Evolutionary conservation across 768 basidiomycete species (phyloP), one percentile per base, ranked within the genome.

Genomic region (Mycena metata): DNA sequence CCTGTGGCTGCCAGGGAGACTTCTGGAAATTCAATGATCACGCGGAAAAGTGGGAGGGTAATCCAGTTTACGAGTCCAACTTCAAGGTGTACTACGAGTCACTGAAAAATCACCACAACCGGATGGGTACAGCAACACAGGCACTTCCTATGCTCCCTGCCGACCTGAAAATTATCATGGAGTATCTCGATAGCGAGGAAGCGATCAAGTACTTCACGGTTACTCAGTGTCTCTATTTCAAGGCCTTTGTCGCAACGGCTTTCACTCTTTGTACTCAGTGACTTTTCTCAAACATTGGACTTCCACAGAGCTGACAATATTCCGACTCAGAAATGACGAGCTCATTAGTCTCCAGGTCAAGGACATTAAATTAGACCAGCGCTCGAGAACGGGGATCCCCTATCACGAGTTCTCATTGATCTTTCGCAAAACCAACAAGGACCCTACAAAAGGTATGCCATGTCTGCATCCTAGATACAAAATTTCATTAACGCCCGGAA

Each of bases 391-490:
- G 13, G 60, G 36, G 1, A 60, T 64, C 17, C 33, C 42, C 21
- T 72, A 71, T 41, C 58, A 67, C 42, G 67, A 73, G 33, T 71
- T 71, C 52, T 41, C 59, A 17, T 68, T 74, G 17, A 63, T 72
- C 9, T 75, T 72, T 51, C 69, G 60, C 23, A 75, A 73, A 59
- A 76, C 69, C 15, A 75, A 70, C 64, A 71, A 70, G 63, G 74
- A 73, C 56, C 69, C 60, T 12, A 74, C 59, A 15, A 75, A 74
- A 60, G 60, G 68, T 69, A 56, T 36, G 57, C 50, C 46, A 5
- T 35, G 54, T 23, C 2, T 56, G 11, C 5, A 30, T 6, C 30
- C 30, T 6, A 30, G 6, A 3, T 26, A n/a, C 19, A 17, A 24
- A 21, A n/a, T 11, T 30, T 12, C 17, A 12, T 35, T 61, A 19